Percentiles rank a stretch among this genome's conserved stretches.
Evolutionary conservation across 768 basidiomycete genomes (phyloP).

Genomic region (Lactifluus echinatus): DNA sequence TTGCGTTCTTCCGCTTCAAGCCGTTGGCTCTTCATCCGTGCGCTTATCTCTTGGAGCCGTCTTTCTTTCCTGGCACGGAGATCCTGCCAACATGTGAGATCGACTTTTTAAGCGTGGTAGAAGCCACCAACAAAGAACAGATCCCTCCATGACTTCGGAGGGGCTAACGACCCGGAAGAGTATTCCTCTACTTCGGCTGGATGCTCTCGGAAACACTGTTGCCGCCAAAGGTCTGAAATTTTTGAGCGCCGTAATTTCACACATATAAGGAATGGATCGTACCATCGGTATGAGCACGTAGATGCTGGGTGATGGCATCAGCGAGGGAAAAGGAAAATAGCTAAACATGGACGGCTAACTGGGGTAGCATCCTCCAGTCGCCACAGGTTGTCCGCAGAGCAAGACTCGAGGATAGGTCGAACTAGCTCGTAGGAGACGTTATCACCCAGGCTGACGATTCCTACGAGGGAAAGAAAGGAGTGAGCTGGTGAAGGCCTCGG

Average conservation of each 20-base stretch:
- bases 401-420: slow-evolving; percentile 66
- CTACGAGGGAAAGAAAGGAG: slow-evolving; percentile 31
- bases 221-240: slow-evolving; percentile 20
- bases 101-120: slow-evolving; percentile 9
- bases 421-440: slow-evolving; percentile 55
- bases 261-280: background rate
- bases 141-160: slow-evolving; percentile 16
- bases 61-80: slow-evolving; percentile 50
- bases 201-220: slow-evolving; percentile 14
- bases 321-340: background rate
- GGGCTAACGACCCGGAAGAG: background rate
- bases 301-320: slow-evolving; percentile 10
- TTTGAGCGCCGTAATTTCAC: background rate
- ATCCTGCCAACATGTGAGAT: slow-evolving; percentile 11
- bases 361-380: slow-evolving; percentile 63
- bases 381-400: slow-evolving; percentile 59
- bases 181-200: slow-evolving; percentile 5
- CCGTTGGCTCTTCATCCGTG: slow-evolving; percentile 55
- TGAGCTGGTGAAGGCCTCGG: background rate
- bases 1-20: slow-evolving; percentile 66
- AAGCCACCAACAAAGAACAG: slow-evolving; percentile 15
- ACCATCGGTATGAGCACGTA: slow-evolving; percentile 21
- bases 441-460: slow-evolving; percentile 55
- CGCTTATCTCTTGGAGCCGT: slow-evolving; percentile 54
- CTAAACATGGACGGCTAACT: slow-evolving; percentile 34